Evolutionary conservation across 225 moss, liverwort and hornwort genomes (phyloP).

Genomic region (Bryum argenteum): DNA sequence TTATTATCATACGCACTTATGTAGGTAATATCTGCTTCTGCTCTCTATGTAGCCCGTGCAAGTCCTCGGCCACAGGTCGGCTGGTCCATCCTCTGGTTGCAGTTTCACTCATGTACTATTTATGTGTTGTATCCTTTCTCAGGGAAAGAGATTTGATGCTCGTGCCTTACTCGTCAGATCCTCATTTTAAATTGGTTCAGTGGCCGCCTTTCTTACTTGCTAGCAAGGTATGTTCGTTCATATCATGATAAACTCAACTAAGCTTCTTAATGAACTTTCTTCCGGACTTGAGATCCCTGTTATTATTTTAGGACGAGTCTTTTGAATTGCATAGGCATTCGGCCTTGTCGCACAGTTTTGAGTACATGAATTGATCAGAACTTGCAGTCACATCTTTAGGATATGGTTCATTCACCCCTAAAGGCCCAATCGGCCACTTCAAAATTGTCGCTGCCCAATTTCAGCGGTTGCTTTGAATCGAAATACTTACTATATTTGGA

Average conservation of each 20-base stretch:
- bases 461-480: no score
- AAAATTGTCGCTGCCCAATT: no score
- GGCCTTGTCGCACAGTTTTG: neutral
- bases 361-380: neutral
- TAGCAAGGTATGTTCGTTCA: slow-evolving; percentile 63
- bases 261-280: neutral
- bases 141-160: slow-evolving; percentile 98
- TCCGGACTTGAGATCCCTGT: neutral
- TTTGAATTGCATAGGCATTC: neutral
- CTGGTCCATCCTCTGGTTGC: neutral
- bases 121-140: slow-evolving; percentile 7
- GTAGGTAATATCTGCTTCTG: neutral
- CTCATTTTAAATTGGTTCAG: slow-evolving; percentile 77
- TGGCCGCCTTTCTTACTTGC: slow-evolving; percentile 98
- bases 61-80: neutral
- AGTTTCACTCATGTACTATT: neutral
- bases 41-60: neutral
- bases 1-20: no score
- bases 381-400: no score
- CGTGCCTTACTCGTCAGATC: slow-evolving; percentile 88
- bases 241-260: neutral
- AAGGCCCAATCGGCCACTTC: no score
- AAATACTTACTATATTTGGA: no score
- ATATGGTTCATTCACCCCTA: no score
- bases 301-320: neutral